Conservation (phyloP, 306 rosid species). For the Vigna angularis region DNA sequence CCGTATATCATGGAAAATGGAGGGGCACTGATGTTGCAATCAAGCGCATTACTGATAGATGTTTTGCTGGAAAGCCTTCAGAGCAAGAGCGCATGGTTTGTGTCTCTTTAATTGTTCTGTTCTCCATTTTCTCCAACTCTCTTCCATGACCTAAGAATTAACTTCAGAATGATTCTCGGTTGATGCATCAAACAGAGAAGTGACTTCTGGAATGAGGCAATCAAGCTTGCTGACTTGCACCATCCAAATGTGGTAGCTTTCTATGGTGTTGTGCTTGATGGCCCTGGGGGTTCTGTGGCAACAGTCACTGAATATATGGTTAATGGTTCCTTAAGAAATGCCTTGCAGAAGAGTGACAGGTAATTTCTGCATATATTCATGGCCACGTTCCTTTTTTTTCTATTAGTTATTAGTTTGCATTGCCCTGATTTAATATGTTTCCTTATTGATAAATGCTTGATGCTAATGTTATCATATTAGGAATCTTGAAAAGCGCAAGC, state of each 20-base stretch:
- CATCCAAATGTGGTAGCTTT: slow-evolving; percentile 97
- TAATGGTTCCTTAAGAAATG: slow-evolving; percentile 85
- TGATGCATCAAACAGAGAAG: slow-evolving; percentile 63
- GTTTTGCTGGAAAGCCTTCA: slow-evolving; percentile 85
- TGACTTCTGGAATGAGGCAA: slow-evolving; percentile 98
- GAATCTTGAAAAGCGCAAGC: slow-evolving; percentile 82
- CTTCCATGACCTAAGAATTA: slow-evolving; percentile 17
- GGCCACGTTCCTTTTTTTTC: slow-evolving; percentile 9
- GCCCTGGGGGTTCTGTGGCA: slow-evolving; percentile 90
- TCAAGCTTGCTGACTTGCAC: slow-evolving; percentile 92
- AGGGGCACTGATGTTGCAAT: slow-evolving; percentile 89
- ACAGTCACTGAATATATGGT: slow-evolving; percentile 95
- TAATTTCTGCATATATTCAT: slow-evolving; percentile 42
- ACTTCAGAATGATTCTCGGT: slow-evolving; percentile 20
- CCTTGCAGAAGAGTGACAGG: slow-evolving; percentile 86
- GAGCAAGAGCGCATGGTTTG: slow-evolving; percentile 93
- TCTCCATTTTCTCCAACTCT: slow-evolving; percentile 24
- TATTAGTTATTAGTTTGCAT: slow-evolving; percentile 27
- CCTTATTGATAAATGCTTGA: slow-evolving; percentile 26
- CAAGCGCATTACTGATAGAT: slow-evolving; percentile 82
- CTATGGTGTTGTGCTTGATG: slow-evolving; percentile 93
- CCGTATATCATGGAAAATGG: slow-evolving; percentile 94
- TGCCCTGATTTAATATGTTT: slow-evolving; percentile 33
- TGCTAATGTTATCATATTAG: slow-evolving; percentile 49
- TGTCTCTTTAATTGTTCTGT: slow-evolving; percentile 29